Percentiles rank a stretch among this genome's conserved stretches.
These are phyloP conservation scores for Penicillium pancosmium DNA, from an alignment of 495 filamentous ascomycete genomes.

Conservation along the genomic window DNA sequence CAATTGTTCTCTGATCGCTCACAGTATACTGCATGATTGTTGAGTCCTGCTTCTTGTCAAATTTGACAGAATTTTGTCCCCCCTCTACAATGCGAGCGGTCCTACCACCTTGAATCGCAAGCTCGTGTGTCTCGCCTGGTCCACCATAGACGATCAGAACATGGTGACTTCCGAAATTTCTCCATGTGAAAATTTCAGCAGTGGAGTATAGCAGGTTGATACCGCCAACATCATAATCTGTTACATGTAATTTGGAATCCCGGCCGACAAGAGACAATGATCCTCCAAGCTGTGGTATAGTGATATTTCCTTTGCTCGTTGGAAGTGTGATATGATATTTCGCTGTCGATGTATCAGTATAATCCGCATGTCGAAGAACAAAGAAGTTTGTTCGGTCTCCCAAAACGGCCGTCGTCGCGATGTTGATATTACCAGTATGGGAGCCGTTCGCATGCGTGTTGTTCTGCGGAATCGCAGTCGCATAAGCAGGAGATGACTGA, in stretches of 20 bases:
- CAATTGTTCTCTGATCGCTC: too few relatives aligned
- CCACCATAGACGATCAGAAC: constrained; percentile 69
- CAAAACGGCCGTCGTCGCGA: constrained; percentile 58
- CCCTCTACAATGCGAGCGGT: too few relatives aligned
- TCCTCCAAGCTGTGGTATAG: constrained; percentile 61
- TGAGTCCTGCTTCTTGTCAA: too few relatives aligned
- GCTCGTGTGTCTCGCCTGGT: constrained; percentile 62
- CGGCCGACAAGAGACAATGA: constrained; percentile 62
- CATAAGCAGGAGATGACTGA: constrained; percentile 63
- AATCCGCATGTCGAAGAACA: constrained; percentile 60
- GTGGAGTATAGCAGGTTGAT: constrained; percentile 67
- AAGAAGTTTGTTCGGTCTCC: constrained; percentile 57
- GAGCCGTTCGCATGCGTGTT: constrained; percentile 38
- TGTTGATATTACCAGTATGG: constrained; percentile 42
- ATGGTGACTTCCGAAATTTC: constrained; percentile 45
- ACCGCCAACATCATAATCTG: constrained; percentile 65
- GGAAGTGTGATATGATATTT: constrained; percentile 57
- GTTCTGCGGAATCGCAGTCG: constrained; percentile 47
- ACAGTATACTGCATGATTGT: too few relatives aligned
- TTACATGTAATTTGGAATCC: constrained; percentile 71
- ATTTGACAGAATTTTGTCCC: too few relatives aligned
- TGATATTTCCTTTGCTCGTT: constrained; percentile 58
- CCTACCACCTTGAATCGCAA: constrained; percentile 32
- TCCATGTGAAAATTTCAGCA: constrained; percentile 68
- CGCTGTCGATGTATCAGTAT: constrained; percentile 48